Base-by-base conservation (phyloP, 139 green algal species). In the Tetraselmis chui region DNA sequence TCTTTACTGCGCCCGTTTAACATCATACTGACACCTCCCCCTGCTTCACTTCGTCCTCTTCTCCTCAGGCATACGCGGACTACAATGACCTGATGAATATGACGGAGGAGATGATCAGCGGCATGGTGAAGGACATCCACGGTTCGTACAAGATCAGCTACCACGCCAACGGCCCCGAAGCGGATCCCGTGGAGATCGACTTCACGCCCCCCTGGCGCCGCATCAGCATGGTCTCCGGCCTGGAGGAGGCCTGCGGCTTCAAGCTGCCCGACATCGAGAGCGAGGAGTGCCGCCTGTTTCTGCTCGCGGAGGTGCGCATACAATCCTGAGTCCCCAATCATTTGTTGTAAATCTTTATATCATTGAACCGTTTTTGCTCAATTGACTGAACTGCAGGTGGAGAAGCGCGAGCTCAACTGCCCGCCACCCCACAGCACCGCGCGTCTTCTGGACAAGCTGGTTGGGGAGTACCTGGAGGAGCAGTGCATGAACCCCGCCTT, bases 11-110 rank as follows among this genome's bases (percentile, higher is more conserved):
- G n/a, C n/a, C n/a, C n/a, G n/a, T n/a, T n/a, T n/a, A n/a, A n/a
- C n/a, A n/a, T n/a, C n/a, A n/a, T n/a, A n/a, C n/a, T n/a, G n/a
- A n/a, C n/a, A n/a, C n/a, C n/a, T n/a, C n/a, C n/a, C n/a, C n/a
- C n/a, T n/a, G n/a, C n/a, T n/a, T n/a, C n/a, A n/a, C n/a, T n/a
- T n/a, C n/a, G n/a, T n/a, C n/a, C n/a, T n/a, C n/a, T n/a, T n/a
- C n/a, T n/a, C n/a, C n/a, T n/a, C 87, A 92, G 87, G 89, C 95
- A 0, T 99, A 99, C 82, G 96, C 96, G 29, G 97, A 99, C 89
- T 99, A 99, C 92, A 91, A 98, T 76, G 96, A 99, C 89, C 87
- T 99, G 30, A 96, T 99, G 91, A 85, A 89, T 18, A 93, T 99
- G 91, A 99, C 97, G 5, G 97, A 99, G 89, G 85, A 97, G 75